Percentiles rank a stretch among this genome's conserved stretches.
phyloP scores from a whole-genome alignment of 371 early-diverging fungal genomes.

The Parasitella parasitica region DNA sequence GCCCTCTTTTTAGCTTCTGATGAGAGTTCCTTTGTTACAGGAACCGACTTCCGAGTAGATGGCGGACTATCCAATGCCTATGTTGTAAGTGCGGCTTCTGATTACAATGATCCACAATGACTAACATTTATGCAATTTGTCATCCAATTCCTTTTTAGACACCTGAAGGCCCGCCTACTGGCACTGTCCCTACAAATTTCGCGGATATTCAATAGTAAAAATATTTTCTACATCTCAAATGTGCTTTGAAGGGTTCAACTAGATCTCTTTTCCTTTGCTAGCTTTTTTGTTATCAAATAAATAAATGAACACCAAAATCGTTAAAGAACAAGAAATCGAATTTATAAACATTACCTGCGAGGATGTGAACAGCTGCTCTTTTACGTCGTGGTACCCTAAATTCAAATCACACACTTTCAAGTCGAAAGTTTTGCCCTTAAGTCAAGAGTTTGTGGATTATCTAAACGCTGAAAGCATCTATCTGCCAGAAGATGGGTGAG shows the following conservation, averaged over 20 bases:
- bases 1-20: constrained; percentile 84
- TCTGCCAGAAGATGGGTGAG: constrained; percentile 70
- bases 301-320: background rate
- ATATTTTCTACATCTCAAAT: too few species aligned
- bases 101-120: background rate
- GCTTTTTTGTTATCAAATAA: background rate
- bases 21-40: constrained; percentile 81
- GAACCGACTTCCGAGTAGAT: constrained; percentile 84
- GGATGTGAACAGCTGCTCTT: constrained; percentile 69
- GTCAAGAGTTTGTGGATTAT: constrained; percentile 77
- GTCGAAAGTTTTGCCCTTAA: constrained; percentile 68
- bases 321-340: background rate
- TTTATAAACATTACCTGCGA: background rate
- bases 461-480: constrained; percentile 83
- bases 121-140: constrained; percentile 1
- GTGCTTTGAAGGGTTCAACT: background rate
- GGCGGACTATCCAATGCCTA: constrained; percentile 84
- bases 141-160: constrained; percentile 33
- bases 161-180: constrained; percentile 51
- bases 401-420: constrained; percentile 68
- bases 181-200: constrained; percentile 46
- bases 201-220: background rate
- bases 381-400: constrained; percentile 75
- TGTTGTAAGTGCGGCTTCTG: constrained; percentile 42
- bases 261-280: background rate